Percentiles rank a stretch among this genome's conserved stretches.
Conservation (phyloP, 1,284 basidiomycete genomes). For the Xanthoconium separans region DNA sequence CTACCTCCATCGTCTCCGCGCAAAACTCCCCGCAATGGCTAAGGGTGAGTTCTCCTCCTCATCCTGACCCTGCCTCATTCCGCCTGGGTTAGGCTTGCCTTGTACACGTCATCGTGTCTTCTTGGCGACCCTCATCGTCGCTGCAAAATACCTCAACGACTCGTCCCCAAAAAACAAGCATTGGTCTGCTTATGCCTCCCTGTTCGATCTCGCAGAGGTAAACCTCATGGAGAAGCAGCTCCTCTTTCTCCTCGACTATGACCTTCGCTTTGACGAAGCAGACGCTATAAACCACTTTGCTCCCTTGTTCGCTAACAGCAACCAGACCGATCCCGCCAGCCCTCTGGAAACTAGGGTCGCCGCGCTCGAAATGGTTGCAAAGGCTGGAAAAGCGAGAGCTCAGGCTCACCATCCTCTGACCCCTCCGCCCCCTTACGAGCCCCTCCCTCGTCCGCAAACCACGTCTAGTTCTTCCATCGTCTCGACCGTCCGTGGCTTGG, state of each 20-base stretch:
- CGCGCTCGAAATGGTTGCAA: slow-evolving; percentile 59
- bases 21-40: slow-evolving; percentile 79
- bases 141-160: slow-evolving; percentile 98
- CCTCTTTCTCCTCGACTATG: slow-evolving; percentile 84
- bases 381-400: slow-evolving; percentile 54
- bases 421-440: slow-evolving; percentile 43
- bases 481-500: slow-evolving; percentile 52
- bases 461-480: slow-evolving; percentile 33
- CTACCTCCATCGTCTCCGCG: slow-evolving; percentile 87
- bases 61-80: slow-evolving; percentile 8
- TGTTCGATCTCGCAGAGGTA: slow-evolving; percentile 77
- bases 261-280: slow-evolving; percentile 81
- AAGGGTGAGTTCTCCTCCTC: slow-evolving; percentile 58
- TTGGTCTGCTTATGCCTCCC: slow-evolving; percentile 80
- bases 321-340: slow-evolving; percentile 17
- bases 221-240: slow-evolving; percentile 98
- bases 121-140: slow-evolving; percentile 92
- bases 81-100: slow-evolving; percentile 64
- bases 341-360: slow-evolving; percentile 47
- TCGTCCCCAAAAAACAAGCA: slow-evolving; percentile 94
- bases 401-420: slow-evolving; percentile 46
- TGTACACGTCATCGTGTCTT: slow-evolving; percentile 96
- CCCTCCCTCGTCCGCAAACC: slow-evolving; percentile 27
- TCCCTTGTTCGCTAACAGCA: slow-evolving; percentile 50
- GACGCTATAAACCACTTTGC: slow-evolving; percentile 67